Conservation (phyloP, 441 rosid genomes). For the Viola pubescens region DNA sequence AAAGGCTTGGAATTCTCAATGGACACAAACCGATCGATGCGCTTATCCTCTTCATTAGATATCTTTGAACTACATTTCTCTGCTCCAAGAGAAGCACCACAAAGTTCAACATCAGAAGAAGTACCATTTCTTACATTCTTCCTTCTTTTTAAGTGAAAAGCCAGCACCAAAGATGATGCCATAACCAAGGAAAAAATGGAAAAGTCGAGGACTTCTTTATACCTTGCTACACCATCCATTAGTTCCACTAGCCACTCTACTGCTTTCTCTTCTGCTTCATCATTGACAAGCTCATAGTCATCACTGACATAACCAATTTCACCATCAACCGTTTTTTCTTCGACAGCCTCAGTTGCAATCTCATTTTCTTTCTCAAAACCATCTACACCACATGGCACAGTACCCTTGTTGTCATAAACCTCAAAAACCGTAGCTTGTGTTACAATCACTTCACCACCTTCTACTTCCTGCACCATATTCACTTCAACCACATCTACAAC, state of each 20-base stretch:
- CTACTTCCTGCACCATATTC: too few relatives aligned
- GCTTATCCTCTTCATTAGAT: slow-evolving; percentile 14
- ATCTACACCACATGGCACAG: too few relatives aligned
- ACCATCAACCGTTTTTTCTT: slow-evolving; percentile 12
- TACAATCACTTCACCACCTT: too few relatives aligned
- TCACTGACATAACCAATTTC: slow-evolving; percentile 1
- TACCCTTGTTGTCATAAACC: too few relatives aligned
- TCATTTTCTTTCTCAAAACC: slow-evolving; percentile 10
- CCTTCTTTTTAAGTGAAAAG: slow-evolving; percentile 14
- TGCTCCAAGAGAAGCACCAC: slow-evolving; percentile 6
- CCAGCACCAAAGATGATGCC: slow-evolving; percentile 14
- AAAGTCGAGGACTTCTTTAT: slow-evolving; percentile 14
- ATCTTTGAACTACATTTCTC: slow-evolving; percentile 8
- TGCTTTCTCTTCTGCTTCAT: slow-evolving; percentile 2
- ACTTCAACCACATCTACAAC: too few relatives aligned
- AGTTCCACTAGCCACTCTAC: slow-evolving; percentile 2
- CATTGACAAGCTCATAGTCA: background rate
- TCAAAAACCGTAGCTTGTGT: too few relatives aligned
- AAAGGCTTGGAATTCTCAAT: slow-evolving; percentile 8
- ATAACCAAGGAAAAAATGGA: slow-evolving; percentile 12
- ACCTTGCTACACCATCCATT: slow-evolving; percentile 9
- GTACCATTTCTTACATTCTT: slow-evolving; percentile 12
- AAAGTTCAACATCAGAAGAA: slow-evolving; percentile 7
- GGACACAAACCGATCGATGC: slow-evolving; percentile 3
- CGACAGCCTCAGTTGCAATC: slow-evolving; percentile 11